These are phyloP conservation scores for Chaetomium sp. DNA, from an alignment of 2,329 filamentous ascomycete genomes.

Conservation along the genomic window DNA sequence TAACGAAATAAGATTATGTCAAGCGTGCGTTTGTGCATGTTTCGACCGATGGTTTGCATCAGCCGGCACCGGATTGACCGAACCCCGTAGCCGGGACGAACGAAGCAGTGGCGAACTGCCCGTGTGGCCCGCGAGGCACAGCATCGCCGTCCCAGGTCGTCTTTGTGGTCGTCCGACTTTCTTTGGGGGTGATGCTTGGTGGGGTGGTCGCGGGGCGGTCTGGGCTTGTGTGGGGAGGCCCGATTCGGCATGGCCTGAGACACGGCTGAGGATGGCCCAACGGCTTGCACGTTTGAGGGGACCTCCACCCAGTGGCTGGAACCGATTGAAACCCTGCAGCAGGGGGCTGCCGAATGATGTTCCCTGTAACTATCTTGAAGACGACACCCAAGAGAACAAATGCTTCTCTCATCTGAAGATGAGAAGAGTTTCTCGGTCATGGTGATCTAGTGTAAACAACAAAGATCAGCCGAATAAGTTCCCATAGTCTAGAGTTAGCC, in stretches of 20 bases:
- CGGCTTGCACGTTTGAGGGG: constrained; percentile 50
- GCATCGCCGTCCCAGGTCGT: constrained; percentile 1
- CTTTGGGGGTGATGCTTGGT: not conserved
- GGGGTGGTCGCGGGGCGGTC: constrained; percentile 10
- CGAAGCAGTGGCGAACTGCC: not conserved
- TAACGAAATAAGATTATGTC: constrained; percentile 7
- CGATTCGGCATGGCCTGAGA: constrained; percentile 36
- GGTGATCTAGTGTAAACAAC: no score
- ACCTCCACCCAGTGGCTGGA: constrained; percentile 25
- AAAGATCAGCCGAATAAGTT: no score
- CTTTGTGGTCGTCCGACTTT: not conserved
- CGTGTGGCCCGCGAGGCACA: constrained; percentile 11
- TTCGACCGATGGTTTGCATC: constrained; percentile 7
- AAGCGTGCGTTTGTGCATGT: constrained; percentile 2
- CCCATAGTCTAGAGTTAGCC: no score
- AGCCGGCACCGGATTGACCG: not conserved
- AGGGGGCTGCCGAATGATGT: constrained; percentile 17
- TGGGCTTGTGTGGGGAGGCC: constrained; percentile 17
- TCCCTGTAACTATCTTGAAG: constrained; percentile 8
- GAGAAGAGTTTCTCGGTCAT: no score
- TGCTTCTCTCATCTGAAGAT: no score
- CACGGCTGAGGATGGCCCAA: constrained; percentile 42
- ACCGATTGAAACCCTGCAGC: constrained; percentile 26
- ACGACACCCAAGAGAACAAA: no score
- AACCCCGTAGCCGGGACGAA: not conserved